Evolutionary conservation across 768 basidiomycete genomes (phyloP), one percentile per base, ranked within the genome.

Genomic region (Hygrophorus pudorinus): DNA sequence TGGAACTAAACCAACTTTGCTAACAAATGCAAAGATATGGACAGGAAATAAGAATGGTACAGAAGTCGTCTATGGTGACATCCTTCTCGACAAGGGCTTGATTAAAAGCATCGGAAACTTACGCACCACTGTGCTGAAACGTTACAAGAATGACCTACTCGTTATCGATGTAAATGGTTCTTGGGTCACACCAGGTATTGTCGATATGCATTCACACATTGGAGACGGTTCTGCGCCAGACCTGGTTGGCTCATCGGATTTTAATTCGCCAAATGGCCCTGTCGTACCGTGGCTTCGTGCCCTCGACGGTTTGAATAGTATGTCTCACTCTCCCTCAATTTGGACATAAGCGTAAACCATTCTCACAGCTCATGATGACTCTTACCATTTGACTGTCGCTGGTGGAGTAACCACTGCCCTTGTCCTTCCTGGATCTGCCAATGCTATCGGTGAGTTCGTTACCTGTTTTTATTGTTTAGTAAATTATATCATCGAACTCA

Each of bases 11-110:
- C 67, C 85, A 1, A 67, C 76, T 4, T 65, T 85, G 39, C 72
- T 92, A 44, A 73, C 68, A 58, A 85, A 89, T 50, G 89, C 80
- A 18, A 85, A 68, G 21, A 73, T 94, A 49, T 93, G 90, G 90
- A 92, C 88, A 1, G 87, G 88, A 6, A 57, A 61, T 17, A 56
- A 76, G 20, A 77, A 83, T 34, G 88, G 88, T 0, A 76, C 76
- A 1, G 67, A 82, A 47, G 68, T 89, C 20, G 42, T 86, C 31
- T 59, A 61, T 4, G 82, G 76, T 1, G 83, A 85, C 48, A 63
- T 93, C 8, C 65, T 86, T 2, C 55, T 96, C 31, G 77, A 85
- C 51, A 75, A 73, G 39, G 85, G 83, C 4, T 51, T 87, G 14
- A 78, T 86, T 48, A 71, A 76, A 57, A 68, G 61, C 13, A 64